Evolutionary conservation across 805 yeast species (phyloP), one percentile per base, ranked within the genome.

Genomic region (Metschnikowia vanudenii): DNA sequence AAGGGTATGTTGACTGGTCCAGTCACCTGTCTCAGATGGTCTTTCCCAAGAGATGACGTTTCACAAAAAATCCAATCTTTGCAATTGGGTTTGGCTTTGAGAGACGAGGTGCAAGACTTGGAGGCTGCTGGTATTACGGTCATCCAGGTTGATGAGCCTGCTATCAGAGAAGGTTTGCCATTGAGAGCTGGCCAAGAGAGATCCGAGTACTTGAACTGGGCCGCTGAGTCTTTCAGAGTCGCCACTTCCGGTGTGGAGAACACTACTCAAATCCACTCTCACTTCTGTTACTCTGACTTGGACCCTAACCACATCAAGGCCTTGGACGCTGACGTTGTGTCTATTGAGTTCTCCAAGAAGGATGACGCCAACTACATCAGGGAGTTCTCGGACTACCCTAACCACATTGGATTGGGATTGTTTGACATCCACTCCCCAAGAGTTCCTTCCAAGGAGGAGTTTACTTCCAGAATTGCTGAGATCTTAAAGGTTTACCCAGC

Each of bases 1-100:
- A 94, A 94, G 84, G 99, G 99, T 88, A 94, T 94, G 99, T 85
- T 94, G 73, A 91, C 99, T 70, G 99, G 99, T 78, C 99, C 99
- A 73, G 94, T 94, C 65, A 94, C 99, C 70, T 89, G 96, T 78
- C 85, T 94, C 74, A 88, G 99, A 84, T 94, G 99, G 99, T 94
- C 99, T 63, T 94, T 94, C 97, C 99, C 99, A 80, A 89, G 99
- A 86, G 92, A 91, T 71, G 99, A 94, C 67, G 86, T 92, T 61
- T 79, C 96, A 55, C 91, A 87, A 78, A 81, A 87, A 79, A 81
- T 82, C 60, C 99, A 94, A 81, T 89, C 97, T 62, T 81, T 87
- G 73, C 99, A 94, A 82, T 85, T 94, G 69, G 95, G 96, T 71
- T 80, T 94, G 67, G 98, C 98, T 62, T 81, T 94, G 69, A 89